phyloP scores from a whole-genome alignment of 768 basidiomycete species.

The Serendipita vermifera region DNA sequence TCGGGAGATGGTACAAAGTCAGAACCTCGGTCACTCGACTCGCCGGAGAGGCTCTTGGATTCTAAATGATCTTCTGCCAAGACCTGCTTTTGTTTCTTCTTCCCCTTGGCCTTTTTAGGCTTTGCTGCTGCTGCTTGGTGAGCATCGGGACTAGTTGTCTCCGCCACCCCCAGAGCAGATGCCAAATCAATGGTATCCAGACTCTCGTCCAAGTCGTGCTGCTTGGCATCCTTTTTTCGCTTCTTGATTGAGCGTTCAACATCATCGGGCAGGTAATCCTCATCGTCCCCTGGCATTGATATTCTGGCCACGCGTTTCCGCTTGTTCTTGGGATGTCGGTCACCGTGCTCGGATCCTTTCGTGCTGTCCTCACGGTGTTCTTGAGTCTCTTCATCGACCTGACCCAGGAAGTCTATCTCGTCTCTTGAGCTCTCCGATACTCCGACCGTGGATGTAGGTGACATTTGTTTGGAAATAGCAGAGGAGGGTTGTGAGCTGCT shows the following conservation, averaged over 20 bases:
- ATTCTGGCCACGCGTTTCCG: background rate
- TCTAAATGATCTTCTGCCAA: background rate
- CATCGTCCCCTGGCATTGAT: background rate
- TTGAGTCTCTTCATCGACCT: too few species aligned
- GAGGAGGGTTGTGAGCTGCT: too few species aligned
- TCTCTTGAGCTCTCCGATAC: too few species aligned
- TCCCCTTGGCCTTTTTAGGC: background rate
- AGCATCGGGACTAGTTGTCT: too few species aligned
- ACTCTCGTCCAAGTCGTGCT: background rate
- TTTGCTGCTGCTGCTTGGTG: background rate
- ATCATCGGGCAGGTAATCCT: constrained; percentile 1
- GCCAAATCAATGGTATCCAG: background rate
- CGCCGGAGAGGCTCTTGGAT: background rate
- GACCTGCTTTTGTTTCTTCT: background rate
- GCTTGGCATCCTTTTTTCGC: background rate
- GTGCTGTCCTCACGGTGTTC: too few species aligned
- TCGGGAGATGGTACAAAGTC: background rate
- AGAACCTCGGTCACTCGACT: background rate
- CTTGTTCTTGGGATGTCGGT: background rate
- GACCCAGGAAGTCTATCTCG: too few species aligned
- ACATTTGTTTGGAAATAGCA: too few species aligned
- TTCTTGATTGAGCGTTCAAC: background rate
- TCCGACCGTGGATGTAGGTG: too few species aligned
- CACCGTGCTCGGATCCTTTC: too few species aligned
- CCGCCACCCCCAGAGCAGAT: background rate